Evolutionary conservation across 176 grass and related monocot species (phyloP).

Genomic region (Avena atlantica): DNA sequence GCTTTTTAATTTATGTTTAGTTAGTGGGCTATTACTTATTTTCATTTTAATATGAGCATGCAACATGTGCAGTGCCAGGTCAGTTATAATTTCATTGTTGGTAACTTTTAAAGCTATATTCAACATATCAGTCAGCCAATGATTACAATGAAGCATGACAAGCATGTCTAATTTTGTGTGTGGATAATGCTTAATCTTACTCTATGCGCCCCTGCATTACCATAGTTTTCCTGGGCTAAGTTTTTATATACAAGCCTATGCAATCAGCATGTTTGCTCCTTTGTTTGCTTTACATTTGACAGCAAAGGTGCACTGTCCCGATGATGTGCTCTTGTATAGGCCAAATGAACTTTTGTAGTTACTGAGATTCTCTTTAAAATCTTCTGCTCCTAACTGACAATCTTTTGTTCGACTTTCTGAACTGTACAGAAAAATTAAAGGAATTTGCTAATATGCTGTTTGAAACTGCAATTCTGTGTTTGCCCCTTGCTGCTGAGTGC

Average conservation of each 20-base stretch:
- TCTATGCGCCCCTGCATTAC: conserved; percentile 19
- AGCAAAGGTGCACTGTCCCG: background rate
- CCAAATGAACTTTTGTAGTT: conserved; percentile 32
- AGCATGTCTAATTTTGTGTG: background rate
- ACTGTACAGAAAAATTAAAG: background rate
- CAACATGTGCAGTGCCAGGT: background rate
- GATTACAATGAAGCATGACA: background rate
- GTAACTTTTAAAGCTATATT: background rate
- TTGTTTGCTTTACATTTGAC: background rate
- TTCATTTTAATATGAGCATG: background rate
- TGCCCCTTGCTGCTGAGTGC: background rate
- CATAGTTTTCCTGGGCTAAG: background rate
- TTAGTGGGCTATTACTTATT: background rate
- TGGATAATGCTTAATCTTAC: conserved; percentile 3
- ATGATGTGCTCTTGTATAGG: conserved; percentile 32
- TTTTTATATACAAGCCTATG: background rate
- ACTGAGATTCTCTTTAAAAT: conserved; percentile 30
- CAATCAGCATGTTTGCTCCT: background rate
- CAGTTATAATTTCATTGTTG: background rate
- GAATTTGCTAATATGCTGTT: background rate
- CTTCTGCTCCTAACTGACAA: conserved; percentile 47
- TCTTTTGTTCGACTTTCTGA: background rate
- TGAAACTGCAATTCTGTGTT: background rate
- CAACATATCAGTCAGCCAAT: background rate
- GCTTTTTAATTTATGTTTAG: background rate